Conservation (phyloP, 306 rosid genomes). For the Acacia acuminata region DNA sequence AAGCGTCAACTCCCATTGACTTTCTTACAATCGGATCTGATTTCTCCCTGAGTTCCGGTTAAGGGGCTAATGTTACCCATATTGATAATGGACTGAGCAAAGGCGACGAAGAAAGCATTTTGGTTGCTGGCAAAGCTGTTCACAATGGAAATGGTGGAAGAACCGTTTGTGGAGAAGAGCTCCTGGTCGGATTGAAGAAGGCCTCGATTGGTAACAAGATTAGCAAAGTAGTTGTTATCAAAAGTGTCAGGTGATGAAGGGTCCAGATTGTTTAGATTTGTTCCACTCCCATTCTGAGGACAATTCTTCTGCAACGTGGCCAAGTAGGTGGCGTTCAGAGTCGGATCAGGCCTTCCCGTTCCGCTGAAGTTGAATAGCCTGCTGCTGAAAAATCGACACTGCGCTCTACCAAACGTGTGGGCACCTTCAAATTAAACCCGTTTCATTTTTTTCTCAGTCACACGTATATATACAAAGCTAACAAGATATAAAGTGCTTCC, state of each 20-base stretch:
- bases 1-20: slow-evolving; percentile 50
- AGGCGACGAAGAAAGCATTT: slow-evolving; percentile 59
- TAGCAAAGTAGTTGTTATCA: slow-evolving; percentile 64
- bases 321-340: slow-evolving; percentile 50
- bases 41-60: slow-evolving; percentile 62
- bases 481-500: not conserved
- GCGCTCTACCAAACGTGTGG: slow-evolving; percentile 78
- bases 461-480: not conserved
- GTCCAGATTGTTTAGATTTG: slow-evolving; percentile 51
- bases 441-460: not conserved
- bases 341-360: slow-evolving; percentile 60
- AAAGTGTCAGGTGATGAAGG: slow-evolving; percentile 50
- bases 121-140: slow-evolving; percentile 55
- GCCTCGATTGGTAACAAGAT: slow-evolving; percentile 47
- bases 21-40: slow-evolving; percentile 62
- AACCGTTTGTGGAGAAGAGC: slow-evolving; percentile 48
- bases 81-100: slow-evolving; percentile 70
- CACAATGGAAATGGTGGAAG: slow-evolving; percentile 51
- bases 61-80: slow-evolving; percentile 72
- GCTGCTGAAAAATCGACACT: slow-evolving; percentile 49
- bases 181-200: slow-evolving; percentile 70
- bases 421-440: slow-evolving; percentile 54
- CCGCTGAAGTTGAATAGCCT: slow-evolving; percentile 61
- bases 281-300: slow-evolving; percentile 59
- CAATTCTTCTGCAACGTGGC: slow-evolving; percentile 53